These are phyloP conservation scores for Cardamine resedifolia DNA, from an alignment of 345 rosid genomes.

Conservation along the genomic window DNA sequence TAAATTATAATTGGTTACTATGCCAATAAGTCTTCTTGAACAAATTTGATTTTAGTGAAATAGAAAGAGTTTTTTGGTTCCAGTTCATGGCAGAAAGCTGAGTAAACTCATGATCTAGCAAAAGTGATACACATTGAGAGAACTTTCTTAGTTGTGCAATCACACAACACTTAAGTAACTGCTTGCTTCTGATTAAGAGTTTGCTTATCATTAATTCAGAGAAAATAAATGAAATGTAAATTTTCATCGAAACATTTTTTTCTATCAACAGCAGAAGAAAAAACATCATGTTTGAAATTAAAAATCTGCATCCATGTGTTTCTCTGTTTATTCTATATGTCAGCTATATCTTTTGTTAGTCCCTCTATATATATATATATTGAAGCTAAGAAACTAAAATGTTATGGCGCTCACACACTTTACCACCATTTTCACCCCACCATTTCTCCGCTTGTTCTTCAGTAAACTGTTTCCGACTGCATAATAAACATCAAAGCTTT, in stretches of 20 bases:
- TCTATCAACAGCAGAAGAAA: constrained; percentile 12
- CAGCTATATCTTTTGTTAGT: constrained; percentile 1
- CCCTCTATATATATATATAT: not conserved
- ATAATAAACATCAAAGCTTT: not conserved
- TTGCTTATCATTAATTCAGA: not conserved
- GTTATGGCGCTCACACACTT: constrained; percentile 61
- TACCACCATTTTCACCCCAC: constrained; percentile 81
- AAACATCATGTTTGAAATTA: not conserved
- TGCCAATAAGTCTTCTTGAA: too few species aligned
- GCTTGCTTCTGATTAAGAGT: not conserved
- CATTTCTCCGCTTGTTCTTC: constrained; percentile 86
- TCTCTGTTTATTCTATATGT: constrained; percentile 23
- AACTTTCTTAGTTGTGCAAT: too few species aligned
- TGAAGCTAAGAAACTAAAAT: constrained; percentile 31
- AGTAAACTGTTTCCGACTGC: constrained; percentile 70
- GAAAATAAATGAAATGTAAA: not conserved
- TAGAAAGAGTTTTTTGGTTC: too few species aligned
- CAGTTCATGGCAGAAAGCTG: too few species aligned
- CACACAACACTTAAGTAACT: too few species aligned
- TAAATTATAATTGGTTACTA: too few species aligned
- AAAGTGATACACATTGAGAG: too few species aligned
- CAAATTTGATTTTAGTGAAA: too few species aligned
- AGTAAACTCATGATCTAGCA: too few species aligned
- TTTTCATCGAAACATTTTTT: constrained; percentile 5
- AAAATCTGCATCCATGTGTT: constrained; percentile 3